A percentile compares a stretch with the other conserved stretches of the same genome.
Conservation (phyloP, 2,329 filamentous ascomycete species). For the Claviceps spartinae region DNA sequence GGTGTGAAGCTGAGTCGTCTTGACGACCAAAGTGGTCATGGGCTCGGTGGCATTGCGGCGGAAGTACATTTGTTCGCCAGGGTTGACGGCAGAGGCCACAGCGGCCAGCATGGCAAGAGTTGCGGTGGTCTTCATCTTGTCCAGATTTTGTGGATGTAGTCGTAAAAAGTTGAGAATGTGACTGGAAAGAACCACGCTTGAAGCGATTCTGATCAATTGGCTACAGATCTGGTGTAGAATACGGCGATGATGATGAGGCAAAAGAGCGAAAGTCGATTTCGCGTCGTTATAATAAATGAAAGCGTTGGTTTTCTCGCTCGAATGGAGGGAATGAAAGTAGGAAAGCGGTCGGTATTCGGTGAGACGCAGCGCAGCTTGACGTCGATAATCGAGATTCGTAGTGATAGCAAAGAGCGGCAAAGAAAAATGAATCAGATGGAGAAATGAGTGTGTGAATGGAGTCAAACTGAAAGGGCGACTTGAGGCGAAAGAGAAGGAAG, state of each 20-base stretch:
- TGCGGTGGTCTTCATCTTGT: conserved; percentile 35
- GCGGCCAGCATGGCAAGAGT: conserved; percentile 32
- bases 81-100: conserved; percentile 26
- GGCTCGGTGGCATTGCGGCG: conserved; percentile 14
- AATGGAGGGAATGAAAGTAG: conserved; percentile 13
- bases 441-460: conserved; percentile 16
- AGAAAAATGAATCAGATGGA: conserved; percentile 11
- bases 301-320: conserved; percentile 18
- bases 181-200: neutral
- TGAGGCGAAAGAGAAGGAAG: neutral
- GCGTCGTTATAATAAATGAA: conserved; percentile 12
- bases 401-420: conserved; percentile 7
- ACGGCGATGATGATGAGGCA: neutral
- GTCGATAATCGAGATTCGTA: conserved; percentile 6
- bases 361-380: conserved; percentile 8
- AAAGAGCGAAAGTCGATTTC: conserved; percentile 21
- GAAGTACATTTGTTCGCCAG: conserved; percentile 21
- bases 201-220: neutral
- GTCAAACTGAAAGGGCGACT: conserved; percentile 1
- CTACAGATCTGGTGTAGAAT: neutral
- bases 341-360: conserved; percentile 8
- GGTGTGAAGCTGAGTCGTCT: conserved; percentile 41
- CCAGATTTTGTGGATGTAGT: neutral
- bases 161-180: neutral
- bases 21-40: conserved; percentile 32